Conservation (phyloP, 306 rosid species). For the Amphicarpaea edgeworthii region DNA sequence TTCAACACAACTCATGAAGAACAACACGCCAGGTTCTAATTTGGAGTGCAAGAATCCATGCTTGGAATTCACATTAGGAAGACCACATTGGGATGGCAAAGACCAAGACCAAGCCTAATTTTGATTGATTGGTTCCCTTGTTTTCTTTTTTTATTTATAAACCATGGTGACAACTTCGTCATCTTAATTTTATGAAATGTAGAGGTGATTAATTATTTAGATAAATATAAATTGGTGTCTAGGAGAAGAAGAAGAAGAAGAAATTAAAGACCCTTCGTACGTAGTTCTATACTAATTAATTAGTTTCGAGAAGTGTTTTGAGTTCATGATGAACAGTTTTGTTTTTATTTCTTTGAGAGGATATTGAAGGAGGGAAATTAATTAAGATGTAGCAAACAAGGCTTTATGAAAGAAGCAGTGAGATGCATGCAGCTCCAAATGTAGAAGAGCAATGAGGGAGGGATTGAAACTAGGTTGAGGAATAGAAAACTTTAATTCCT, state of each 20-base stretch:
- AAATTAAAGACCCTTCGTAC: conserved; percentile 22
- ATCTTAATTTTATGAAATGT: conserved; percentile 35
- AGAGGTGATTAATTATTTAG: conserved; percentile 23
- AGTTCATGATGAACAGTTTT: conserved; percentile 33
- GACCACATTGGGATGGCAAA: conserved; percentile 72
- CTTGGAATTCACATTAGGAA: conserved; percentile 86
- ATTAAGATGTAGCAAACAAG: conserved; percentile 3
- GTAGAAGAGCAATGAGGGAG: neutral
- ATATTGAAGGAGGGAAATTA: neutral
- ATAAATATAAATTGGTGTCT: conserved; percentile 29
- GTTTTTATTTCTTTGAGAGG: conserved; percentile 5
- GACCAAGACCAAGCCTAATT: conserved; percentile 41
- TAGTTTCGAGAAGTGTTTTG: neutral
- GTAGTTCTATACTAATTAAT: conserved; percentile 17
- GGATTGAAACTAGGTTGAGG: neutral
- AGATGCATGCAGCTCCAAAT: conserved; percentile 8
- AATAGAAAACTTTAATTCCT: neutral
- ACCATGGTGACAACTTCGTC: conserved; percentile 34
- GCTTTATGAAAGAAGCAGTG: neutral
- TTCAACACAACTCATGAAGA: conserved; percentile 57
- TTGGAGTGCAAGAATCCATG: conserved; percentile 69
- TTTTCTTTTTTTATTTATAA: conserved; percentile 13
- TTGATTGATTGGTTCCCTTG: neutral
- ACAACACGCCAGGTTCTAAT: conserved; percentile 46
- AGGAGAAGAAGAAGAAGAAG: conserved; percentile 29